Base-by-base conservation (phyloP, 2,329 filamentous ascomycete species). In the Daldinia eschscholtzii region DNA sequence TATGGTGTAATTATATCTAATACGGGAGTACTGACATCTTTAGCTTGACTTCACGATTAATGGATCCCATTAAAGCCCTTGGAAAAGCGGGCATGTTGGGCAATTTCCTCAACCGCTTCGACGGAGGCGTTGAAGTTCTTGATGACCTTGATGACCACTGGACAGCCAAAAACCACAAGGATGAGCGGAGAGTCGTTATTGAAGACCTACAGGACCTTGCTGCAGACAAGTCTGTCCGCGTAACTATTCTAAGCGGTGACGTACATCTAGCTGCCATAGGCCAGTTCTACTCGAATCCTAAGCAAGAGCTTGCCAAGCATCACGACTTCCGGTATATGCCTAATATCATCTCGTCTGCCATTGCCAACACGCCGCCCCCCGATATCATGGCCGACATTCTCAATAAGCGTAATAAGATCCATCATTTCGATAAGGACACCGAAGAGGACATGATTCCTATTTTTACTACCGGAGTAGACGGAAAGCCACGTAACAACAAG, bases 381-480 rank as follows among this genome's bases (percentile, higher is more conserved):
- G 92, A 96, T 59, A 84, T 97, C 76, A 87, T 98, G 83, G 93
- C 93, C 4, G 95, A 99, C 79, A 88, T 97, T 58, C 86, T 99
- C 68, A 98, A 98, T 83, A 96, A 92, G 83, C 89, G 96, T 30
- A 98, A 98, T 83, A 98, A 91, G 79, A 80, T 92, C 1, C 89
- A 92, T 73, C 89, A 92, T 74, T 88, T 92, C 64, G 89, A 92
- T 78, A 85, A 86, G 67, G 84, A 94, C 63, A 99, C 96, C 0
- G 93, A 98, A 64, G 96, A 99, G 80, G 90, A 93, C 79, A 97
- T 99, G 93, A 96, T 98, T 48, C 93, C 95, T 0, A 89, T 99
- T 68, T 99, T 99, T 79, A 88, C 87, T 1, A 89, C 93, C 64
- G 96, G 97, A 72, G 93, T 98, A 1, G 94, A 98, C 75, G 93